phyloP scores from a whole-genome alignment of 164 flowering plant genomes.

The Annona squamosa region DNA sequence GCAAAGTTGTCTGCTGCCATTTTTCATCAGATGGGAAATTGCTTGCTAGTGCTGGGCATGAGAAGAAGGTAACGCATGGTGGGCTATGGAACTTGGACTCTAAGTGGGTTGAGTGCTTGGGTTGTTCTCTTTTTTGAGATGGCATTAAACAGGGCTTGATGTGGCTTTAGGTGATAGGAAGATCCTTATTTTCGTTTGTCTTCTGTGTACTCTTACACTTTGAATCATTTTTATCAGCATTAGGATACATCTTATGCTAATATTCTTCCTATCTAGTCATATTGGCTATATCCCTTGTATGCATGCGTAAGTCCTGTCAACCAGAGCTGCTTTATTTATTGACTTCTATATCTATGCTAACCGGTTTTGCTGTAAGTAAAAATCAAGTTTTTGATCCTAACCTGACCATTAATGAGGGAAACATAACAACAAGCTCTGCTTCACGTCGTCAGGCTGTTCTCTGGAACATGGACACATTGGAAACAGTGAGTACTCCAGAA shows the following conservation, averaged over 20 bases:
- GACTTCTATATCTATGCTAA: no score
- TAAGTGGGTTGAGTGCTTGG: background rate
- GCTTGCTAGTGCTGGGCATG: conserved; percentile 88
- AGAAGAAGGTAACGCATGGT: conserved; percentile 55
- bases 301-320: no score
- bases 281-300: background rate
- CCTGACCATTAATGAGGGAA: background rate
- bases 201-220: background rate
- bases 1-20: conserved; percentile 82
- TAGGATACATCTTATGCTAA: background rate
- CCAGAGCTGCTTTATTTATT: no score
- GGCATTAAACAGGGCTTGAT: background rate
- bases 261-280: background rate
- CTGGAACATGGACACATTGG: conserved; percentile 81
- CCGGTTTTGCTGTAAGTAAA: no score
- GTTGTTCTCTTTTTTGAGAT: background rate
- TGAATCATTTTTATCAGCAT: background rate
- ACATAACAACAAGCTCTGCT: conserved; percentile 5
- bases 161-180: background rate
- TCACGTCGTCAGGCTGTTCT: conserved; percentile 56
- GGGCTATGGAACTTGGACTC: background rate
- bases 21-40: conserved; percentile 87
- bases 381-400: no score
- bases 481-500: conserved; percentile 64
- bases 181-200: background rate